Base-by-base conservation (phyloP, 1,284 basidiomycete genomes). In the Sphaerobolus stellatus region DNA sequence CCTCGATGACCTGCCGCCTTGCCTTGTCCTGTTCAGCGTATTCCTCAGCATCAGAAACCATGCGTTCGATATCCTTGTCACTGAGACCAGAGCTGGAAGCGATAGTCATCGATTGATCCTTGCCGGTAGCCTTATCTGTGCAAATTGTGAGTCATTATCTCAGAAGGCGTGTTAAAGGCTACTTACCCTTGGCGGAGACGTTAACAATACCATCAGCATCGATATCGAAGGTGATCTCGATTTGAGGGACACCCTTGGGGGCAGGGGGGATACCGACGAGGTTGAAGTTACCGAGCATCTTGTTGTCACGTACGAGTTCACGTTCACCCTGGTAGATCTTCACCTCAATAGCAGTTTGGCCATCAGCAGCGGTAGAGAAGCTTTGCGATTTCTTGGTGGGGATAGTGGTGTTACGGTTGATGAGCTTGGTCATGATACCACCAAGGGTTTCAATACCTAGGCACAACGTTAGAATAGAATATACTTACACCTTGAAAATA, bases 281-380 rank as follows among this genome's bases (percentile, higher is more conserved):
- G 79, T 98, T 95, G 87, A 99, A 99, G 81, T 98, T 97, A 62
- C 96, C 97, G 61, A 99, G 88, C n/a, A 98, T 76, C 79, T 98
- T 98, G 88, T 99, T 98, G 79, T 99, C 95, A 52, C 90, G 81
- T 54, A 94, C 92, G 62, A 98, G 86, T 74, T 98, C 94, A 80
- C 96, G 94, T 80, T 98, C 97, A 68, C 96, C 96, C 77, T 98
- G 94, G 81, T 86, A 98, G 65, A 98, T 92, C 84, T 97, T 96
- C 74, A 98, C 93, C 73, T 96, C 92, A 60, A 98, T 96, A 34
- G 94, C 93, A 31, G 89, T 96, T 77, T 96, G 97, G 60, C 93
- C 88, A 64, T 97, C 93, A 57, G 93, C 96, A 46, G 96, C 96
- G 22, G 97, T 99, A 20, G 96, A 98, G 83, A 98, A 99, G 54